phyloP scores from a whole-genome alignment of 768 basidiomycete species.

The Trametes coccinea region DNA sequence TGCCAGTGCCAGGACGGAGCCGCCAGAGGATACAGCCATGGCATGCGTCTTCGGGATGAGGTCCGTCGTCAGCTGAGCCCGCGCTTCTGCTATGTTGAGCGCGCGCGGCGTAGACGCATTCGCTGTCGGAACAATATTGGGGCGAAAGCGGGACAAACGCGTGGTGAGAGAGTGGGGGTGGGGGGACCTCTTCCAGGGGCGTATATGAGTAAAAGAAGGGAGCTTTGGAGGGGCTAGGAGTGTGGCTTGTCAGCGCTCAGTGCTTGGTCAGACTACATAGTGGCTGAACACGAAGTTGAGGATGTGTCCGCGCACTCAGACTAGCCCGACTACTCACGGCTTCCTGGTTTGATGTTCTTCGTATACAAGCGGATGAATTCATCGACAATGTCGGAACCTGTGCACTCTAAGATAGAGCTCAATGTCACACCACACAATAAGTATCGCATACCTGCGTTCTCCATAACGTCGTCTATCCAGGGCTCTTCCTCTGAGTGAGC shows the following conservation, averaged over 20 bases:
- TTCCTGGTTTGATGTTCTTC: slow-evolving; percentile 11
- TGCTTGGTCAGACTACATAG: neutral
- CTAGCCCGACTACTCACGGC: slow-evolving; percentile 8
- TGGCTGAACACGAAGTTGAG: slow-evolving; percentile 6
- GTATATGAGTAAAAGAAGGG: slow-evolving; percentile 8
- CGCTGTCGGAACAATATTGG: slow-evolving; percentile 24
- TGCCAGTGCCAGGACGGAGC: slow-evolving; percentile 30
- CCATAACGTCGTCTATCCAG: slow-evolving; percentile 17
- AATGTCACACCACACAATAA: no score
- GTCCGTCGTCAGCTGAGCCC: slow-evolving; percentile 35
- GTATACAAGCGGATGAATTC: slow-evolving; percentile 13
- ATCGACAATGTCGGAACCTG: slow-evolving; percentile 17
- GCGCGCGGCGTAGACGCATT: slow-evolving; percentile 28
- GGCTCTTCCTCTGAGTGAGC: slow-evolving; percentile 21
- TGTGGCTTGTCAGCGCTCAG: neutral
- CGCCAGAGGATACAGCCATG: slow-evolving; percentile 26
- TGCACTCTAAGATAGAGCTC: neutral
- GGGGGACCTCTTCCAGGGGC: slow-evolving; percentile 28
- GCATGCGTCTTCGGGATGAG: slow-evolving; percentile 12
- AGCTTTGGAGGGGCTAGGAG: slow-evolving; percentile 9
- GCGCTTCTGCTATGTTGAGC: slow-evolving; percentile 36
- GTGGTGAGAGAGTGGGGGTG: slow-evolving; percentile 34
- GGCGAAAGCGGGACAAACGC: slow-evolving; percentile 38
- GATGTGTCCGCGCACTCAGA: neutral
- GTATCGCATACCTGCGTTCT: slow-evolving; percentile 8